Conservation (phyloP, 2,329 filamentous ascomycete genomes). For the Botryotinia globosa region DNA sequence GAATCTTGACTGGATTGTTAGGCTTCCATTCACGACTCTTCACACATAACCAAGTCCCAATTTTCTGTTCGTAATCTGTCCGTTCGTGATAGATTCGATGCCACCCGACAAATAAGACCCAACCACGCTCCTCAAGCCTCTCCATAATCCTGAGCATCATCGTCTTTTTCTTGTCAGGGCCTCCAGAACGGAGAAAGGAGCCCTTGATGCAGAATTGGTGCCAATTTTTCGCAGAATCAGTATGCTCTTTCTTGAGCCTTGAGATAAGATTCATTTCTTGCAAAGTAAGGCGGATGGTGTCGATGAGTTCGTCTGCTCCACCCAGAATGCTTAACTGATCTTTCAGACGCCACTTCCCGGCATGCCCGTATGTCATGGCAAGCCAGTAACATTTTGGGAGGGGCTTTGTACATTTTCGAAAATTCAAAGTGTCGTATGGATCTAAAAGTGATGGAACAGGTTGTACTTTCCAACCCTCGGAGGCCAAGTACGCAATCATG, state of each 20-base stretch:
- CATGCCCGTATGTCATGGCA: background rate
- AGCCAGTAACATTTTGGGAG: constrained; percentile 20
- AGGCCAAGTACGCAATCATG: constrained; percentile 14
- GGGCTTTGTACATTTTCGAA: background rate
- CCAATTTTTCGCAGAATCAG: background rate
- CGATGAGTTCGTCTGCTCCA: constrained; percentile 13
- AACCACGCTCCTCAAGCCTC: constrained; percentile 17
- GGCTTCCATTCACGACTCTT: constrained; percentile 17
- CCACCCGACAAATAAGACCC: background rate
- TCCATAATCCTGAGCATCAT: constrained; percentile 14
- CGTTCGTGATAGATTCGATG: background rate
- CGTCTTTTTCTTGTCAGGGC: background rate
- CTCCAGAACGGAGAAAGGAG: background rate
- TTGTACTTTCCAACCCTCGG: constrained; percentile 5
- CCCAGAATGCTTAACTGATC: constrained; percentile 6
- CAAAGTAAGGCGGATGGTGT: constrained; percentile 12
- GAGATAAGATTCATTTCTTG: constrained; percentile 13
- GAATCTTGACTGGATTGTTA: constrained; percentile 5
- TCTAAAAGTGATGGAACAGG: background rate
- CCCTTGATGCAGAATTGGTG: background rate
- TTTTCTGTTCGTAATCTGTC: background rate
- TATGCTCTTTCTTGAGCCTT: background rate
- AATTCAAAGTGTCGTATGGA: background rate
- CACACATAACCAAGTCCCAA: constrained; percentile 16
- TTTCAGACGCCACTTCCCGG: background rate